Base-by-base conservation (phyloP, 164 flowering plant genomes). In the Vitis riparia region DNA sequence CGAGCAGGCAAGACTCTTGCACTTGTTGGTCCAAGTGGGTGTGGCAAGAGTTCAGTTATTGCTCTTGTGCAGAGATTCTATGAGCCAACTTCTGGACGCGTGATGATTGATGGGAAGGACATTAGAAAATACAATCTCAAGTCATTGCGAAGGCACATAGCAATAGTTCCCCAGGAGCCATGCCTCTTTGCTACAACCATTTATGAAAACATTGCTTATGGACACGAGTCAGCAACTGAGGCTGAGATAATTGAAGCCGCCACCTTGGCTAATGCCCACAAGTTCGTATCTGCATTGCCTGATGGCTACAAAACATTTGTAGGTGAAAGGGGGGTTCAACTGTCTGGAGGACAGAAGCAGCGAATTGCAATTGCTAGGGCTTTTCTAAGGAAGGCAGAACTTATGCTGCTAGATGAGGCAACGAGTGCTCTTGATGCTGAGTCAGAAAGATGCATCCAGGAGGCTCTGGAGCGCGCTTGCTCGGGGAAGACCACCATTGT, bases 321-420 rank as follows among this genome's bases (percentile, higher is more conserved):
- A 2, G 99, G 99, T 17, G 98, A 95, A 80, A 76, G 98, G 32
- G 99, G 99, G 5, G 84, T 86, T 17, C 99, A 93, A 59, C 67
- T 93, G 10, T 95, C 99, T 0, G 99, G 99, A 0, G 99, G 99
- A n/a, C 98, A 95, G 72, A 87, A 88, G 83, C 99, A 95, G 68
- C 81, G 99, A 76, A 83, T 95, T 27, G 99, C 98, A n/a, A 76
- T 95, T 13, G 99, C 99, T 2, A 72, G 98, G 11, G 99, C 95
- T 7, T 70, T 95, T 1, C 23, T 89, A 1, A 89, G 83, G 81
- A 91, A 89, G 53, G 87, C 98, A 1, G 90, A 87, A 64, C 55
- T 95, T 19, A 77, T 95, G 89, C 80, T 95, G 52, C 92, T 95
- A 0, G 99, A 95, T 69, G 99, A 95, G 78, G 99, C 99, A 6